Base-by-base conservation (phyloP, 225 moss, liverwort and hornwort species). In the Bryum argenteum region DNA sequence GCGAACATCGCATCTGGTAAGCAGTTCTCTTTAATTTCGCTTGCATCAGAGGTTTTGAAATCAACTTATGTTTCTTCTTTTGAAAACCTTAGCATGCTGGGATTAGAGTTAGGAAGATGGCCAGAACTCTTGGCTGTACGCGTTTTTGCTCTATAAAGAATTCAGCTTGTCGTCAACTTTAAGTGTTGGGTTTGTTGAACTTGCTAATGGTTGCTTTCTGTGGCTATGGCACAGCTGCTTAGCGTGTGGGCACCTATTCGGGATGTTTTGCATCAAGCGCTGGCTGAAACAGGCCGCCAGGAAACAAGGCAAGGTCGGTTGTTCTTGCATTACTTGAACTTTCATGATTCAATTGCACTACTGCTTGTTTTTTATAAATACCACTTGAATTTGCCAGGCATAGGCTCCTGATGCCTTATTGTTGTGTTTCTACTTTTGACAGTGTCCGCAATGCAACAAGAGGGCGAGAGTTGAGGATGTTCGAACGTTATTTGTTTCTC, bases 361-460 rank as follows among this genome's bases (percentile, higher is more conserved):
- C 45, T 48, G 61, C 66, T 54, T 42, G 37, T 13, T 37, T 33
- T n/a, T 42, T 78, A 51, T n/a, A 41, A 42, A 9, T 50, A 28
- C 9, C 43, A 1, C 44, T 58, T 65, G 26, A 26, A 19, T 47
- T 23, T 65, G 16, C 64, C 56, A 40, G 45, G 69, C 44, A 47
- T 66, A 13, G 72, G 50, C 8, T 50, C 21, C 42, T 50, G 60
- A 28, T 74, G 23, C 23, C 24, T 52, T 65, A 45, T 41, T 19
- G 37, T 40, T 59, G 22, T 67, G 71, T 20, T 55, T 18, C 65
- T 78, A 28, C 65, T 22, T 63, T 74, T 67, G 61, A 71, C 77
- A 91, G 91, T 94, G 94, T 75, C 94, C 94, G 39, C 94, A 94
- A 21, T 94, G 94, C 82, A 94, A 94, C 59, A 82, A 83, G 68